Base-by-base conservation (phyloP, 2,329 filamentous ascomycete species). In the Fusarium tricinctum region DNA sequence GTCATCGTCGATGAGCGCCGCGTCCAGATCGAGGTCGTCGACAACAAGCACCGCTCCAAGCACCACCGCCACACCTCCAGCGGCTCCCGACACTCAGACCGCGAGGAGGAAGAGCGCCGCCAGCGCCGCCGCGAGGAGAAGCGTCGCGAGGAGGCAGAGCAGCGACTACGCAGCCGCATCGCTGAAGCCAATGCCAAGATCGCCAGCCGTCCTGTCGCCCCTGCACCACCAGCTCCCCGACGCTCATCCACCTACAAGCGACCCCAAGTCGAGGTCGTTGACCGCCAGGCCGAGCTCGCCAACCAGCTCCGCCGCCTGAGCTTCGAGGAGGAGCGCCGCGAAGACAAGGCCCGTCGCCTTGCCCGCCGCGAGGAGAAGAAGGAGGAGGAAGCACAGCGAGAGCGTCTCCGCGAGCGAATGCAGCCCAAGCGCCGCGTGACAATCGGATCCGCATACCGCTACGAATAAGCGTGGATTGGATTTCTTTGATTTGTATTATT, bases 151-250 rank as follows among this genome's bases (percentile, higher is more conserved):
- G 74, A 79, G 59, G 60, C 72, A 20, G 71, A 74, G 48, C 63
- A 75, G 8, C 75, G 75, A 33, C 68, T 78, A 4, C 73, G 73
- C 30, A 64, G 71, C 10, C 77, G 78, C 67, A 83, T 84, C 55
- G 77, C 76, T 10, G 76, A 76, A 56, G 80, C 80, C 55, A 84
- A 84, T 53, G 77, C 77, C 32, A 78, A 79, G 57, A 84, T 84
- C 53, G 75, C 78, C 58, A 76, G 69, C 61, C 80, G 82, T 12
- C 73, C 76, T 19, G 63, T 75, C 8, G 75, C 79, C 15, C 77
- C 77, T 42, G 66, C 72, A 12, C 67, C 74, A 7, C 66, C 75
- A 9, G 30, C 66, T 6, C 70, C 72, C 9, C 59, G 66, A 38
- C 71, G 73, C 53, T 58, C 70, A 39, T 58, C 74, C 23, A 69